These are phyloP conservation scores for Escovopsis sp. DNA, from an alignment of 2,329 filamentous ascomycete species.

Conservation along the genomic window DNA sequence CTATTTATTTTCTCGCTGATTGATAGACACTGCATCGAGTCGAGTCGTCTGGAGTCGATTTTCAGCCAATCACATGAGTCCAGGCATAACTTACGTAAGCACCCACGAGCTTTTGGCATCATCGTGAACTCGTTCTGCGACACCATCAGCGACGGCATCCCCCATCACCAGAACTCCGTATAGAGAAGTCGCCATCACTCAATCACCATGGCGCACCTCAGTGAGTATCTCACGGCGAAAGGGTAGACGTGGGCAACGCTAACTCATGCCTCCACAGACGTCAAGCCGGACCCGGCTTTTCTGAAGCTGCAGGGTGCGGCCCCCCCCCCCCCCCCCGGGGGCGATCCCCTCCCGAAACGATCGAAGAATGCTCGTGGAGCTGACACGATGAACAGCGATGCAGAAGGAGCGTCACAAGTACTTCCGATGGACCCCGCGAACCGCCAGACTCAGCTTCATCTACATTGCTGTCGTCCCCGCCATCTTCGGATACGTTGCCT, in stretches of 20 bases:
- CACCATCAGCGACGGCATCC: conserved; percentile 8
- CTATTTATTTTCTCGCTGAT: no score
- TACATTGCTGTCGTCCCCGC: conserved; percentile 62
- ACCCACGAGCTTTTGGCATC: conserved; percentile 3
- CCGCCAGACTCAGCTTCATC: conserved; percentile 63
- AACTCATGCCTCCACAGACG: conserved; percentile 16
- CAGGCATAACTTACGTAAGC: conserved; percentile 8
- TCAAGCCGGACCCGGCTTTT: conserved; percentile 28
- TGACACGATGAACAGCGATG: conserved; percentile 48
- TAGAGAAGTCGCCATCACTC: conserved; percentile 11
- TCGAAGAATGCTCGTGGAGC: conserved; percentile 5
- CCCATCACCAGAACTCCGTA: conserved; percentile 8
- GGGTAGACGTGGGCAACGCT: conserved; percentile 9
- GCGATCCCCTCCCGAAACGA: neutral
- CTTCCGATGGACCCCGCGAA: conserved; percentile 85
- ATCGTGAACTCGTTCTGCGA: conserved; percentile 5
- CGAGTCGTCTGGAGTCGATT: no score
- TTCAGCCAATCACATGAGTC: neutral
- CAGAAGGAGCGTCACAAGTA: conserved; percentile 75
- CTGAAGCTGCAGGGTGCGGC: conserved; percentile 26
- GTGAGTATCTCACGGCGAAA: conserved; percentile 11
- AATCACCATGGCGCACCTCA: conserved; percentile 25
- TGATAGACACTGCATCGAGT: no score
- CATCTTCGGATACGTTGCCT: conserved; percentile 56
- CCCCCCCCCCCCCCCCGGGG: conserved; percentile 9